phyloP scores from a whole-genome alignment of 2,329 filamentous ascomycete species.

The Monilinia aucupariae region DNA sequence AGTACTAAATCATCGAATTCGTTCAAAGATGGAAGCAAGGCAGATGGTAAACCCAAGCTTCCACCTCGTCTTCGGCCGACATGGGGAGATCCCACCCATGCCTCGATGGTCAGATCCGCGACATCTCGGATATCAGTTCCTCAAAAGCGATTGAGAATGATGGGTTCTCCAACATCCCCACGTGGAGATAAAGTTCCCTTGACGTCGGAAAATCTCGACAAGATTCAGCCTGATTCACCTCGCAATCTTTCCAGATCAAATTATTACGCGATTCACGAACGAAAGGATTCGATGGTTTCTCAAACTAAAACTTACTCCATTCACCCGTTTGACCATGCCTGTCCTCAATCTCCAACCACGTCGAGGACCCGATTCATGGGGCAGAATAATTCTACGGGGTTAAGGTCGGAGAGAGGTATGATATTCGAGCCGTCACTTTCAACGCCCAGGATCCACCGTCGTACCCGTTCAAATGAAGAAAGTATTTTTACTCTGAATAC shows the following conservation, averaged over 20 bases:
- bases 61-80: slow-evolving; percentile 26
- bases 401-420: slow-evolving; percentile 37
- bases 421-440: slow-evolving; percentile 21
- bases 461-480: slow-evolving; percentile 32
- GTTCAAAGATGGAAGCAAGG: slow-evolving; percentile 43
- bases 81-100: slow-evolving; percentile 28
- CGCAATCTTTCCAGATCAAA: slow-evolving; percentile 44
- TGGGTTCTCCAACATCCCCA: slow-evolving; percentile 30
- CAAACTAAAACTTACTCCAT: slow-evolving; percentile 52
- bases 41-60: slow-evolving; percentile 25
- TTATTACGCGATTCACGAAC: slow-evolving; percentile 48
- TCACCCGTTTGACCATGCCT: slow-evolving; percentile 40
- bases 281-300: slow-evolving; percentile 51
- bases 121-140: slow-evolving; percentile 33
- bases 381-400: slow-evolving; percentile 34
- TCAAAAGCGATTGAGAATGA: slow-evolving; percentile 33
- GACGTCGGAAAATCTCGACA: slow-evolving; percentile 38
- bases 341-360: slow-evolving; percentile 42
- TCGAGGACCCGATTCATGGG: slow-evolving; percentile 32
- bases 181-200: slow-evolving; percentile 39
- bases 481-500: slow-evolving; percentile 58
- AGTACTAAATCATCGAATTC: slow-evolving; percentile 45
- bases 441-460: slow-evolving; percentile 33
- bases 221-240: slow-evolving; percentile 23
- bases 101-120: slow-evolving; percentile 22